phyloP scores from a whole-genome alignment of 176 grass and related monocot genomes.

The Alopecurus myosuroides region DNA sequence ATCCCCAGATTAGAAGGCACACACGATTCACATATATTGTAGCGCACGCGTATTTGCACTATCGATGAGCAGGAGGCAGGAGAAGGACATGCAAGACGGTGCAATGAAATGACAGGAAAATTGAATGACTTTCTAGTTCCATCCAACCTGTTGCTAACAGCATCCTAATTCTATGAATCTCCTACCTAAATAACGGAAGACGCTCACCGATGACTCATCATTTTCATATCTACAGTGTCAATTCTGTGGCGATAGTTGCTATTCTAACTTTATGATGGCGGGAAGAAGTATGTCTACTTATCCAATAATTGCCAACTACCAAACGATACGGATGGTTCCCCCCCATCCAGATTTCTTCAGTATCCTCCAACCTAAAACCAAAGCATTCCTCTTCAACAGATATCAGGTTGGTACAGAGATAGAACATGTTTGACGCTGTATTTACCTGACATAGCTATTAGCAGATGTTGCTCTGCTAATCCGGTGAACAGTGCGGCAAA shows the following conservation, averaged over 20 bases:
- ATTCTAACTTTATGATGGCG: neutral
- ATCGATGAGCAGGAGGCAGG: neutral
- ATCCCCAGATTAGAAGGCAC: neutral
- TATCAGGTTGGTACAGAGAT: neutral
- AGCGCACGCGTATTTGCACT: neutral
- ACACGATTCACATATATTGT: neutral
- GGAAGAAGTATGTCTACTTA: neutral
- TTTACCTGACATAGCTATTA: conserved; percentile 21
- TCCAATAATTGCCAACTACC: conserved; percentile 15
- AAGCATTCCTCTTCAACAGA: neutral
- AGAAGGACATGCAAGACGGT: neutral
- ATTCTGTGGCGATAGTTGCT: neutral
- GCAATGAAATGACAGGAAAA: conserved; percentile 20
- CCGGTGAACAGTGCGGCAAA: neutral
- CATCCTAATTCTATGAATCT: conserved; percentile 30
- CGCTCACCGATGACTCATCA: neutral
- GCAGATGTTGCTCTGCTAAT: neutral
- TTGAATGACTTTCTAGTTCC: conserved; percentile 36
- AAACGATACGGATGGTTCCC: neutral
- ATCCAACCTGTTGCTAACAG: conserved; percentile 21
- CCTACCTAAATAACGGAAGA: conserved; percentile 15
- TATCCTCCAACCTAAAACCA: conserved; percentile 15
- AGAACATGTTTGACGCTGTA: neutral
- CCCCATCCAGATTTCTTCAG: neutral
- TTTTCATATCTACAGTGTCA: conserved; percentile 30